Evolutionary conservation across 441 rosid species (phyloP).

Genomic region (Populus hybrid): DNA sequence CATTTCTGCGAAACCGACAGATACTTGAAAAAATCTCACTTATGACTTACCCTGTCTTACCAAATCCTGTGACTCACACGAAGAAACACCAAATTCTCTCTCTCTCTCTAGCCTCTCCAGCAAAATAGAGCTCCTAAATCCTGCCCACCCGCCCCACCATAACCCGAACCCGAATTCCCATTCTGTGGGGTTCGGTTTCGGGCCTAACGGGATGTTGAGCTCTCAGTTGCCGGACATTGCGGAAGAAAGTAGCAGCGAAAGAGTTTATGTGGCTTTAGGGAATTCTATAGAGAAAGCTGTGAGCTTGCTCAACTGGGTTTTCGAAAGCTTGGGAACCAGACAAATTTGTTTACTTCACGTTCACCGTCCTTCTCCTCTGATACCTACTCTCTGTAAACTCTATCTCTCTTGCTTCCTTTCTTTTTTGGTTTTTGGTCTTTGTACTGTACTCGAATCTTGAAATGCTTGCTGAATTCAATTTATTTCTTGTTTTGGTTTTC

Average conservation of each 20-base stretch:
- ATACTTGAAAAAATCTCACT: not conserved
- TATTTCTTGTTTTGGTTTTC: not conserved
- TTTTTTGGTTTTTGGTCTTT: not conserved
- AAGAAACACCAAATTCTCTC: not conserved
- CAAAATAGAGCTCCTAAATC: slow-evolving; percentile 37
- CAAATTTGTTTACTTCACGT: slow-evolving; percentile 60
- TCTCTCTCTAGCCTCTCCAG: not conserved
- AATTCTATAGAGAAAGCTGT: slow-evolving; percentile 44
- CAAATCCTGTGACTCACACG: not conserved
- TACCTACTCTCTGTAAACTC: slow-evolving; percentile 59
- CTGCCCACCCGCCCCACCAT: slow-evolving; percentile 24
- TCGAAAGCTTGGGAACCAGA: slow-evolving; percentile 31
- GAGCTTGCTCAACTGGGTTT: slow-evolving; percentile 49
- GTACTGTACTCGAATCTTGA: not conserved
- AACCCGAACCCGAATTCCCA: slow-evolving; percentile 20
- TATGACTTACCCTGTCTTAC: not conserved
- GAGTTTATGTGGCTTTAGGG: slow-evolving; percentile 61
- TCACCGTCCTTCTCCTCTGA: slow-evolving; percentile 54
- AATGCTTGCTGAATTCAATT: not conserved
- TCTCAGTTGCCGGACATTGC: slow-evolving; percentile 30
- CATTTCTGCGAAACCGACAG: no score
- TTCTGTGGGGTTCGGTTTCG: slow-evolving; percentile 16
- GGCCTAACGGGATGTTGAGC: slow-evolving; percentile 12
- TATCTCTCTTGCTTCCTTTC: not conserved
- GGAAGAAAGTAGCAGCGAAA: slow-evolving; percentile 30